Evolutionary conservation across 2,329 filamentous ascomycete species (phyloP).

Genomic region (Aspergillus intermedius): DNA sequence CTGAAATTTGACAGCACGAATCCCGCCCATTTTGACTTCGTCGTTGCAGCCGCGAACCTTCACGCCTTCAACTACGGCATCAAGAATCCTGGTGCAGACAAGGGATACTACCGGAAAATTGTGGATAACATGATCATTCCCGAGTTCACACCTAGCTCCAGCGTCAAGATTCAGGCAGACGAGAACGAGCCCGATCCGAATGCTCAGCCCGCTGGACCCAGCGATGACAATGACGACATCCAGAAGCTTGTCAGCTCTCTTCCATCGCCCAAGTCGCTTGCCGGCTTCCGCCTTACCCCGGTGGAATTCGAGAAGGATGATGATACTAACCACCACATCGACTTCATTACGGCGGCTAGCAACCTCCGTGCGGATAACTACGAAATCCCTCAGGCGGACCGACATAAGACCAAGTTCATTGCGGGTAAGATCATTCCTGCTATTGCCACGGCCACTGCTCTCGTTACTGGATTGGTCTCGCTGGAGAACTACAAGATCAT

Average conservation of each 20-base stretch:
- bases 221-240: constrained; percentile 71
- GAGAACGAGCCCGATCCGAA: constrained; percentile 95
- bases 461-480: constrained; percentile 88
- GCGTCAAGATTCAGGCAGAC: constrained; percentile 93
- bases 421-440: constrained; percentile 99
- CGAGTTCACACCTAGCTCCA: constrained; percentile 83
- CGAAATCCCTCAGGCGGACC: constrained; percentile 85
- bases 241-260: constrained; percentile 65
- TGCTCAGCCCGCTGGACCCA: constrained; percentile 49
- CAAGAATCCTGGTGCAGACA: constrained; percentile 68
- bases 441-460: constrained; percentile 91
- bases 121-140: constrained; percentile 91
- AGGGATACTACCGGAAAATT: constrained; percentile 68
- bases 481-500: constrained; percentile 95
- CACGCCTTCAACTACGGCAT: constrained; percentile 98
- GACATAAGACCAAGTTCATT: constrained; percentile 99
- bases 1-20: constrained; percentile 83
- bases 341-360: constrained; percentile 96
- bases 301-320: constrained; percentile 99
- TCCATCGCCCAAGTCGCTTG: constrained; percentile 70
- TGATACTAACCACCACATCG: constrained; percentile 95
- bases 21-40: constrained; percentile 77
- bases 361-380: constrained; percentile 97
- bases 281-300: constrained; percentile 80
- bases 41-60: constrained; percentile 81